A percentile compares a stretch with the other conserved stretches of the same genome.
Conservation (phyloP, 73 alveolate genomes). For the Blepharisma stoltei region DNA sequence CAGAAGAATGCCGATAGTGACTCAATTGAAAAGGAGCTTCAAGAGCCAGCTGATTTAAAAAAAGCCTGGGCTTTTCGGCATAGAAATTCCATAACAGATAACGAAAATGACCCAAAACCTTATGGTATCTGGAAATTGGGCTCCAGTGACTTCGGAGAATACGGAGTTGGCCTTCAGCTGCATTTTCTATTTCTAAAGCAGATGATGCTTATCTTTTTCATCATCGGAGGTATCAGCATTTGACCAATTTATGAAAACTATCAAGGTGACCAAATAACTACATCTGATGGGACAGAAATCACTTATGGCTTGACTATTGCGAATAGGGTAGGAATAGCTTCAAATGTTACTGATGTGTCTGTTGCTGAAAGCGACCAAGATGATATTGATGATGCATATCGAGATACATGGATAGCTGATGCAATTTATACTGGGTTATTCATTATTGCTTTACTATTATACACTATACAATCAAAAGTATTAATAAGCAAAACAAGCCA, state of each 20-base stretch:
- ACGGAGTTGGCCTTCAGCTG: constrained; percentile 13
- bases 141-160: background rate
- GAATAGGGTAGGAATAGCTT: background rate
- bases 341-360: background rate
- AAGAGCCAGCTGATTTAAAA: no score
- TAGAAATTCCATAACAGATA: no score
- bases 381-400: background rate
- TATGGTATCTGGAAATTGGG: background rate
- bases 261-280: constrained; percentile 1
- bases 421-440: constrained; percentile 13
- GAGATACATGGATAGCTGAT: background rate
- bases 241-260: background rate
- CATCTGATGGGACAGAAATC: background rate
- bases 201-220: constrained; percentile 18
- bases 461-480: background rate
- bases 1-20: no score
- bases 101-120: no score
- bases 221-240: constrained; percentile 10
- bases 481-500: background rate
- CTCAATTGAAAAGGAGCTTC: no score
- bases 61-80: no score
- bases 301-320: constrained; percentile 6
- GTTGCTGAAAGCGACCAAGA: background rate
- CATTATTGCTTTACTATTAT: background rate
- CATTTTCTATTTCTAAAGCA: constrained; percentile 11